Evolutionary conservation across 2,329 filamentous ascomycete genomes (phyloP).

Genomic region (Paracorniculantispora psalliotae): DNA sequence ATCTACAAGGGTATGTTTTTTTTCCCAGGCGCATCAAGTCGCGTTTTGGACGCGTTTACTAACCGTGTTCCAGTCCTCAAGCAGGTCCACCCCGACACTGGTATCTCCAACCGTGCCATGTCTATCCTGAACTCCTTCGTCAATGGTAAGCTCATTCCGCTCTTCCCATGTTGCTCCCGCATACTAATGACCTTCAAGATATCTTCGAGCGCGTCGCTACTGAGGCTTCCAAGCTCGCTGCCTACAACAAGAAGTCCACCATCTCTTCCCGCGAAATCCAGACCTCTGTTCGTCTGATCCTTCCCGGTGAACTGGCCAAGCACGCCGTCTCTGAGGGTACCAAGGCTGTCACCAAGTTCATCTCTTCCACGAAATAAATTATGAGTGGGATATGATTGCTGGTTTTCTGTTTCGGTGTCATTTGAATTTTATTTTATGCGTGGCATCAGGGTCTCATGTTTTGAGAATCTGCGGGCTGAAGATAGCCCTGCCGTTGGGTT

Average conservation of each 20-base stretch:
- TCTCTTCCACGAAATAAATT: conserved; percentile 94
- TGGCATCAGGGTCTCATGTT: conserved; percentile 57
- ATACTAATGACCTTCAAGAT: conserved; percentile 46
- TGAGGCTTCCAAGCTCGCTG: conserved; percentile 96
- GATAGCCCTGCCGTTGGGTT: conserved; percentile 36
- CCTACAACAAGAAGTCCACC: conserved; percentile 99
- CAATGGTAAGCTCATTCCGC: conserved; percentile 63
- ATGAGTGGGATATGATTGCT: conserved; percentile 39
- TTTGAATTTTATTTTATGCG: conserved; percentile 34
- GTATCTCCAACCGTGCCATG: conserved; percentile 99
- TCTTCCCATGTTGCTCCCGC: not conserved
- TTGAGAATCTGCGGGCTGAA: conserved; percentile 42
- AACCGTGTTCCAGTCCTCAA: conserved; percentile 70
- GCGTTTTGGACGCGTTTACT: conserved; percentile 3
- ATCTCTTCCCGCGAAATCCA: conserved; percentile 99
- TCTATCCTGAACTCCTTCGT: conserved; percentile 99
- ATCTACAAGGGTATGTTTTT: conserved; percentile 89
- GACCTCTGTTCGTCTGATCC: conserved; percentile 96
- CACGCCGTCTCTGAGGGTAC: conserved; percentile 99
- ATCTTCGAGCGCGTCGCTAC: conserved; percentile 99
- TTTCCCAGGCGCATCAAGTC: conserved; percentile 8
- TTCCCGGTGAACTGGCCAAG: conserved; percentile 98
- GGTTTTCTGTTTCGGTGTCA: conserved; percentile 57
- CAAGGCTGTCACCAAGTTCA: conserved; percentile 99
- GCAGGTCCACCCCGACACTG: conserved; percentile 99